Conservation (phyloP, 2,329 filamentous ascomycete species). For the Pezizomycotina sp. region DNA sequence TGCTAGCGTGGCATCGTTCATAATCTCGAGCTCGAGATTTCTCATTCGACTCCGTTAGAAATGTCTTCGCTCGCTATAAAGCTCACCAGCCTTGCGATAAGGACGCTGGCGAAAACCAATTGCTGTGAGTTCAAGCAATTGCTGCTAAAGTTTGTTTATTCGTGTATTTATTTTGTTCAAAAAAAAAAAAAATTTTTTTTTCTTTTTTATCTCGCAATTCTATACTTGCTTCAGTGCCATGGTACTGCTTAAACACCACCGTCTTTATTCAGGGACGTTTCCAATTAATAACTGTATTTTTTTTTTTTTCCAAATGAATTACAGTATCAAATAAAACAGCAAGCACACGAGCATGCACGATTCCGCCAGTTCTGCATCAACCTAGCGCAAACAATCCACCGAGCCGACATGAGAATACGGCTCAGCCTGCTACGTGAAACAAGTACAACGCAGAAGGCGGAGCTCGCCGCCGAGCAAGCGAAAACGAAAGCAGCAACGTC, state of each 20-base stretch:
- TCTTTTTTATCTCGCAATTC: neutral
- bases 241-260: conserved; percentile 22
- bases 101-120: conserved; percentile 53
- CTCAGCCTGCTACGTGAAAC: conserved; percentile 48
- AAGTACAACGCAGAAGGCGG: conserved; percentile 45
- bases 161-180: too few species aligned
- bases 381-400: conserved; percentile 47
- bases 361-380: conserved; percentile 45
- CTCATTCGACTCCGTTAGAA: too few species aligned
- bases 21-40: too few species aligned
- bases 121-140: conserved; percentile 41
- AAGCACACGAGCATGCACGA: conserved; percentile 50
- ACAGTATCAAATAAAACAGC: conserved; percentile 50
- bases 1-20: too few species aligned
- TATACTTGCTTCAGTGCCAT: neutral
- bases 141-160: too few species aligned
- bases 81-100: conserved; percentile 46
- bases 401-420: conserved; percentile 51
- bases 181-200: neutral
- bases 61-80: conserved; percentile 41
- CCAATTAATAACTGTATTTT: conserved; percentile 4
- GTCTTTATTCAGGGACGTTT: neutral
- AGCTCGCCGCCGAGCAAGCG: conserved; percentile 38
- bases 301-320: conserved; percentile 5
- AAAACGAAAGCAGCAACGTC: conserved; percentile 35